Evolutionary conservation across 805 yeast species (phyloP).

Genomic region (Kodamaea kaohsiungensis): DNA sequence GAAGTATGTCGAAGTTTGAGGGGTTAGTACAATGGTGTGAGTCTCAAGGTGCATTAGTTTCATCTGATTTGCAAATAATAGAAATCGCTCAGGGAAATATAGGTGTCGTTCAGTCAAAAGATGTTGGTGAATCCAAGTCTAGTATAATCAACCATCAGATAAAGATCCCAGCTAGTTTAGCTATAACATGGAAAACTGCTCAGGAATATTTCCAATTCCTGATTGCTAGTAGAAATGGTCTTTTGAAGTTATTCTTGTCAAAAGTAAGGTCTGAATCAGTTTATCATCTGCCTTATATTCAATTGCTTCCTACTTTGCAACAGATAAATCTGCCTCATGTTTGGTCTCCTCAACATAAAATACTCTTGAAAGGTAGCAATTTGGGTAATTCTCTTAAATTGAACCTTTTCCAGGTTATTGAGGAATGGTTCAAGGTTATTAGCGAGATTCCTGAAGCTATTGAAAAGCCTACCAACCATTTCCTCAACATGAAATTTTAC

Average conservation of each 20-base stretch:
- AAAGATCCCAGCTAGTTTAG: slow-evolving; percentile 10
- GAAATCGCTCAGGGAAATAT: slow-evolving; percentile 20
- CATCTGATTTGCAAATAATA: slow-evolving; percentile 24
- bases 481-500: slow-evolving; percentile 42
- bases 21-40: slow-evolving; percentile 33
- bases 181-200: slow-evolving; percentile 12
- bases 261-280: slow-evolving; percentile 28
- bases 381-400: slow-evolving; percentile 54
- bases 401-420: slow-evolving; percentile 46
- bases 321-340: slow-evolving; percentile 62
- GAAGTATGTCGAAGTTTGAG: slow-evolving; percentile 4
- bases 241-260: slow-evolving; percentile 38
- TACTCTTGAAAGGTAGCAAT: slow-evolving; percentile 66
- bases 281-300: slow-evolving; percentile 30
- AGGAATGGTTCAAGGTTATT: slow-evolving; percentile 59
- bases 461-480: slow-evolving; percentile 35
- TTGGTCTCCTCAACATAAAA: slow-evolving; percentile 58
- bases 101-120: slow-evolving; percentile 23
- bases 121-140: not conserved
- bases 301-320: slow-evolving; percentile 35
- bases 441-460: slow-evolving; percentile 30
- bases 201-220: slow-evolving; percentile 8
- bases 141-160: slow-evolving; percentile 2
- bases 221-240: slow-evolving; percentile 20
- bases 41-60: slow-evolving; percentile 29